A percentile compares a stretch with the other conserved stretches of the same genome.
phyloP scores from a whole-genome alignment of 1,139 yeast species.

The Yamadazyma buinensis region DNA sequence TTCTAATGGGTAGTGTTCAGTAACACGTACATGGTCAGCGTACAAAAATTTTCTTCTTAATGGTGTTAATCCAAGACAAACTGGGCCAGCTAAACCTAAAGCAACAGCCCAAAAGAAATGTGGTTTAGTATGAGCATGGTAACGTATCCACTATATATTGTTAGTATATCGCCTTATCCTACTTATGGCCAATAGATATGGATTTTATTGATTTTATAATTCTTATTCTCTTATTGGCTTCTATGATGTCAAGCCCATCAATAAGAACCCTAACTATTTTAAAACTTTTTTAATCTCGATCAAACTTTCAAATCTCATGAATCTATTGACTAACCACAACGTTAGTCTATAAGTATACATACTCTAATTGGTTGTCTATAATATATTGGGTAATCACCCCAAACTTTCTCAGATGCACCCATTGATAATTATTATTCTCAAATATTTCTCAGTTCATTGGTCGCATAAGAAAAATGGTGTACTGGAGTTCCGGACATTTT shows the following conservation, averaged over 20 bases:
- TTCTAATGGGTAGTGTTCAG: conserved; percentile 61
- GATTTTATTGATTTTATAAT: no score
- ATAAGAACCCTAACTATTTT: no score
- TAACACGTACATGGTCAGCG: conserved; percentile 66
- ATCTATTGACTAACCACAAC: no score
- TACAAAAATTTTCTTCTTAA: conserved; percentile 67
- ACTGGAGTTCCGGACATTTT: background rate
- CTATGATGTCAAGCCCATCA: no score
- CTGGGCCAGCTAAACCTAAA: conserved; percentile 67
- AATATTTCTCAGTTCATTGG: conserved; percentile 5
- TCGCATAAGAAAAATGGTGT: conserved; percentile 4
- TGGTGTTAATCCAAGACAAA: conserved; percentile 60
- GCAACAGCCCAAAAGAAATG: conserved; percentile 69
- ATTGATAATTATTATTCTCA: conserved; percentile 10
- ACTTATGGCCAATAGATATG: background rate
- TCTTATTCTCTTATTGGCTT: background rate
- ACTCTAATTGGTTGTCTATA: conserved; percentile 63
- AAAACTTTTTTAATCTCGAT: no score
- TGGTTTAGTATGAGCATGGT: conserved; percentile 76
- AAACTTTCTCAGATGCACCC: conserved; percentile 32
- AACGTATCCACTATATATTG: conserved; percentile 61
- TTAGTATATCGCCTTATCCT: conserved; percentile 4
- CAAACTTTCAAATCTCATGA: no score
- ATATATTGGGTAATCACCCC: conserved; percentile 58
- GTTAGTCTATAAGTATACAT: no score